Evolutionary conservation across 2,329 filamentous ascomycete genomes (phyloP).

Genomic region (Neoascochyta sp.): DNA sequence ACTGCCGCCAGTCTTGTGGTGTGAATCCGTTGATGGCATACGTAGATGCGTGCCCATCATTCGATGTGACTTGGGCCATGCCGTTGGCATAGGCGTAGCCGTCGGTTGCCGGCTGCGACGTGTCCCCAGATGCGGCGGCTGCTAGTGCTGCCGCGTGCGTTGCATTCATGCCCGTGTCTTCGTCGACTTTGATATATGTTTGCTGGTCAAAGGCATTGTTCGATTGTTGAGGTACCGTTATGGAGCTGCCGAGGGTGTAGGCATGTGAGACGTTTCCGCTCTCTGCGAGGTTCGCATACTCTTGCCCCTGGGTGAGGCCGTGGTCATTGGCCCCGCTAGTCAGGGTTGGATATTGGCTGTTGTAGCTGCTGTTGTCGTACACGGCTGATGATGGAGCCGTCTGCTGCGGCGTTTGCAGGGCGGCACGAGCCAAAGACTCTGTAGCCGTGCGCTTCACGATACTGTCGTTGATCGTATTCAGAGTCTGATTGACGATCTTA

Average conservation of each 20-base stretch:
- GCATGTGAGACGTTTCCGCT: slow-evolving; percentile 13
- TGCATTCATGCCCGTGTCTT: slow-evolving; percentile 25
- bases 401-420: slow-evolving; percentile 28
- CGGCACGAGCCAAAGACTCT: slow-evolving; percentile 42
- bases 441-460: slow-evolving; percentile 44
- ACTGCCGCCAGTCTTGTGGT: slow-evolving; percentile 36
- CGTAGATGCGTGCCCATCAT: slow-evolving; percentile 12
- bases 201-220: slow-evolving; percentile 26
- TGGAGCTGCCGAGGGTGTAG: slow-evolving; percentile 24
- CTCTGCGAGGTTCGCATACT: slow-evolving; percentile 18
- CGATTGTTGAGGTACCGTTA: slow-evolving; percentile 20
- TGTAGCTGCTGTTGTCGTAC: slow-evolving; percentile 25
- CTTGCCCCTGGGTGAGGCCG: slow-evolving; percentile 15
- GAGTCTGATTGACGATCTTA: slow-evolving; percentile 47
- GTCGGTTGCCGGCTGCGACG: slow-evolving; percentile 19
- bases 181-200: slow-evolving; percentile 20
- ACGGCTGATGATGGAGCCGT: slow-evolving; percentile 11
- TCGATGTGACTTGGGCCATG: slow-evolving; percentile 14
- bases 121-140: slow-evolving; percentile 20
- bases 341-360: slow-evolving; percentile 18
- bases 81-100: slow-evolving; percentile 24
- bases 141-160: slow-evolving; percentile 31
- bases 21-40: slow-evolving; percentile 26
- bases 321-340: slow-evolving; percentile 18
- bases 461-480: slow-evolving; percentile 47